phyloP scores from a whole-genome alignment of 192 early-diverging fungal genomes.

The Gonapodya prolifera region DNA sequence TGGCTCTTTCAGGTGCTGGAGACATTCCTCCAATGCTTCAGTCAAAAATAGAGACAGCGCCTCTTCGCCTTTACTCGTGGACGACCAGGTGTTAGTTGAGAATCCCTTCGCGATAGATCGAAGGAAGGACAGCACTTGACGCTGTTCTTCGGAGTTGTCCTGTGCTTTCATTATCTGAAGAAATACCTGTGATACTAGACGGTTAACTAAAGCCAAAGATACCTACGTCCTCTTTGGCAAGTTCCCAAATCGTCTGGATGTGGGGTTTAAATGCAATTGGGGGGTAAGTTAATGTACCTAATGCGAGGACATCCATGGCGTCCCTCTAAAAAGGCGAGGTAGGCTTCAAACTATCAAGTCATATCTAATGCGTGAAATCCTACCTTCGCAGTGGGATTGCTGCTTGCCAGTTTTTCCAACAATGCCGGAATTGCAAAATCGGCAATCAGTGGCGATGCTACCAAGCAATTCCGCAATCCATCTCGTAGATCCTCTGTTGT shows the following conservation, averaged over 20 bases:
- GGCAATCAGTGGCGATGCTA: constrained; percentile 64
- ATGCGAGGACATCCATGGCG: constrained; percentile 77
- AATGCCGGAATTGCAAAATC: constrained; percentile 74
- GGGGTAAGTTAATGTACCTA: constrained; percentile 66
- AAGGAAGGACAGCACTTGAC: constrained; percentile 46
- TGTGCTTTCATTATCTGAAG: constrained; percentile 58
- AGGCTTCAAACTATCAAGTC: constrained; percentile 13
- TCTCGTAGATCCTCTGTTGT: constrained; percentile 83
- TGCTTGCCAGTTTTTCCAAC: constrained; percentile 80
- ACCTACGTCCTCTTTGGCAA: constrained; percentile 51
- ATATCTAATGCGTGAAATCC: constrained; percentile 4
- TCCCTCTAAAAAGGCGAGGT: constrained; percentile 47
- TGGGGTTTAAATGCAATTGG: constrained; percentile 48
- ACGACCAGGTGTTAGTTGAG: constrained; percentile 11
- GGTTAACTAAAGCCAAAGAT: not conserved
- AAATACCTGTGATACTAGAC: not conserved
- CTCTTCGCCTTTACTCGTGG: constrained; percentile 14
- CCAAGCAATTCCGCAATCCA: constrained; percentile 64
- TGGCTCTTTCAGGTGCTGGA: constrained; percentile 20
- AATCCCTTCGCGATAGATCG: constrained; percentile 50
- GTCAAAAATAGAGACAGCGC: constrained; percentile 15
- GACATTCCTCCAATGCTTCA: constrained; percentile 16
- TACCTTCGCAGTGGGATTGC: constrained; percentile 78
- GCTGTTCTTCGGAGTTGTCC: constrained; percentile 49
- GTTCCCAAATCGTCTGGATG: constrained; percentile 61